Evolutionary conservation across 371 early-diverging fungal species (phyloP).

Genomic region (Syncephalastrum monosporum): DNA sequence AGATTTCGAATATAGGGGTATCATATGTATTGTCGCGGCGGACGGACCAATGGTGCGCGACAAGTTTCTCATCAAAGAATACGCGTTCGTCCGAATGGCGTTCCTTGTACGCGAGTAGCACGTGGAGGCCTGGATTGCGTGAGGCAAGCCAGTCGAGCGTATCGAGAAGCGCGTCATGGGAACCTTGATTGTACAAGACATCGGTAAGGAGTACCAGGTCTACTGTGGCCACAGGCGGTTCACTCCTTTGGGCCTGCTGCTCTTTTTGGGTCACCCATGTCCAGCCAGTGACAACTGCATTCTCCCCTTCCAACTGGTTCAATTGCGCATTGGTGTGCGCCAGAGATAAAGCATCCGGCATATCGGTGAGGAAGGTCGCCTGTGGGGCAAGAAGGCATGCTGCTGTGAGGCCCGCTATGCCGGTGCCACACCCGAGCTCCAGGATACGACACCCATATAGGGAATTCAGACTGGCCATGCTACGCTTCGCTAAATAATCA

Average conservation of each 20-base stretch:
- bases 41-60: constrained; percentile 6
- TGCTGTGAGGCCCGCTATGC: constrained; percentile 41
- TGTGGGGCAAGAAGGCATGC: constrained; percentile 25
- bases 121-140: constrained; percentile 24
- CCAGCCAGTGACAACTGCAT: constrained; percentile 22
- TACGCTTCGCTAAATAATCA: constrained; percentile 17
- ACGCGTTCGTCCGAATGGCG: constrained; percentile 32
- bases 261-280: constrained; percentile 28
- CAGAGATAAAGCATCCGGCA: constrained; percentile 34
- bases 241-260: neutral
- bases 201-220: constrained; percentile 41
- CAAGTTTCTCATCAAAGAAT: constrained; percentile 31
- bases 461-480: constrained; percentile 1
- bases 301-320: constrained; percentile 7
- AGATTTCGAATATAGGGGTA: constrained; percentile 27
- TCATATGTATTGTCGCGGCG: constrained; percentile 16
- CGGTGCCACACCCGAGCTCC: constrained; percentile 51
- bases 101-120: constrained; percentile 11
- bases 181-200: constrained; percentile 44
- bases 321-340: constrained; percentile 29
- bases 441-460: constrained; percentile 6
- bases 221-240: constrained; percentile 10
- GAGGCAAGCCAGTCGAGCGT: constrained; percentile 34
- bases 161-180: constrained; percentile 37
- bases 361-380: constrained; percentile 39